phyloP scores from a whole-genome alignment of 768 basidiomycete genomes.

The Rhizopogon vulgaris region DNA sequence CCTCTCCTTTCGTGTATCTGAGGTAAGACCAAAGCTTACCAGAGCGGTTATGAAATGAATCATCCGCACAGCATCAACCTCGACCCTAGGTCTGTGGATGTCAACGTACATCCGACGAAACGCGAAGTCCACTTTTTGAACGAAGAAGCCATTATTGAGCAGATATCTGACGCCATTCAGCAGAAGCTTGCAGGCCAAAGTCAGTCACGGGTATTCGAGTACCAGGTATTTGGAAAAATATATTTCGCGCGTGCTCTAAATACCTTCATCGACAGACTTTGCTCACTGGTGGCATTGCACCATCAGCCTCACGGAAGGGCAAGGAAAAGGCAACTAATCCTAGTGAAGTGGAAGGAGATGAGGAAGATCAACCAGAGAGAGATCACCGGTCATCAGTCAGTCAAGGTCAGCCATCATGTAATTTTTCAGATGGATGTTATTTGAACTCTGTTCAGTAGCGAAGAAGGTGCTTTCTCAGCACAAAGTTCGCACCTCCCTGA shows the following conservation, averaged over 20 bases:
- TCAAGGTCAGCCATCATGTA: constrained; percentile 16
- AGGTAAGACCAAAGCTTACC: constrained; percentile 44
- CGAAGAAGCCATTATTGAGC: constrained; percentile 79
- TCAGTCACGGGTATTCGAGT: constrained; percentile 66
- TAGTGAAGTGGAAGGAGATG: constrained; percentile 26
- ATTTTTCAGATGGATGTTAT: neutral
- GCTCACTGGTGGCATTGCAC: constrained; percentile 46
- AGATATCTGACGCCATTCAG: constrained; percentile 70
- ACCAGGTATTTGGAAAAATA: constrained; percentile 43
- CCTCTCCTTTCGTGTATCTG: constrained; percentile 88
- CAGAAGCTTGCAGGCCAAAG: constrained; percentile 53
- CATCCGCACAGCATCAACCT: constrained; percentile 57
- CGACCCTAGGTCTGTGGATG: constrained; percentile 85
- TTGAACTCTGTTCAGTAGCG: constrained; percentile 3
- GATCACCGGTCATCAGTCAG: constrained; percentile 19
- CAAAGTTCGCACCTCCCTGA: constrained; percentile 85
- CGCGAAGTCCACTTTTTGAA: constrained; percentile 93
- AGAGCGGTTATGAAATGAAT: neutral
- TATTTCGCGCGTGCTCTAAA: neutral
- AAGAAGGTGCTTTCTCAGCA: constrained; percentile 70
- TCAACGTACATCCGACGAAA: constrained; percentile 98
- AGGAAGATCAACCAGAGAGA: constrained; percentile 17
- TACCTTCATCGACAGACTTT: constrained; percentile 39
- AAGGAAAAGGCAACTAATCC: constrained; percentile 33
- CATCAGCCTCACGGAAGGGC: constrained; percentile 14